These are phyloP conservation scores for Phytophthora litchii DNA, from an alignment of 352 stramenopile species.

Conservation along the genomic window DNA sequence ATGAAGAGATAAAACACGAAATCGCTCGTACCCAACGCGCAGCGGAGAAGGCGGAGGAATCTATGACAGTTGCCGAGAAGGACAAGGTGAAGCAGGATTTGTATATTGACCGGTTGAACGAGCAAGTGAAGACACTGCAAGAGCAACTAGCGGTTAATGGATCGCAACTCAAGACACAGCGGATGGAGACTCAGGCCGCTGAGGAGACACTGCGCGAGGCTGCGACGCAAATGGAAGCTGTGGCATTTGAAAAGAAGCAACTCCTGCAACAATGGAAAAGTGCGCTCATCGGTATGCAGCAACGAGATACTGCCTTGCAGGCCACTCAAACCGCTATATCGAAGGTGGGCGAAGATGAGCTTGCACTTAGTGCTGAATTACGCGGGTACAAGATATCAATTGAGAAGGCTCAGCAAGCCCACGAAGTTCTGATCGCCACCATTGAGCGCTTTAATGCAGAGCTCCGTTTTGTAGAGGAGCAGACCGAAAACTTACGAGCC, in stretches of 20 bases:
- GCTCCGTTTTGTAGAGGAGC: constrained; percentile 76
- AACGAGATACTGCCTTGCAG: constrained; percentile 92
- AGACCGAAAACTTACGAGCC: constrained; percentile 53
- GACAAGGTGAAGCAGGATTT: constrained; percentile 94
- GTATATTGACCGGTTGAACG: constrained; percentile 93
- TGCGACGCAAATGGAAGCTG: constrained; percentile 89
- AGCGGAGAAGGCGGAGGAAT: constrained; percentile 95
- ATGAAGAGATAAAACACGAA: constrained; percentile 95
- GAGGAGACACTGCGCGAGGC: constrained; percentile 90
- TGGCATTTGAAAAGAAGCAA: constrained; percentile 96
- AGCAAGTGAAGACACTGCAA: constrained; percentile 89
- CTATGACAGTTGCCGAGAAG: constrained; percentile 93
- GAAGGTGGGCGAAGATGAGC: constrained; percentile 79
- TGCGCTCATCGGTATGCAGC: constrained; percentile 90
- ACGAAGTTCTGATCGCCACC: constrained; percentile 86
- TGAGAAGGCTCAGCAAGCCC: constrained; percentile 74
- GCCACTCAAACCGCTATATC: constrained; percentile 89
- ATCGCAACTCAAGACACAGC: constrained; percentile 86
- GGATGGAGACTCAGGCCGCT: constrained; percentile 85
- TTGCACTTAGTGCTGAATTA: constrained; percentile 86
- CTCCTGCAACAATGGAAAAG: constrained; percentile 96
- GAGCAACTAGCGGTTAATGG: constrained; percentile 85
- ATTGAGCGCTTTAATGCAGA: constrained; percentile 88
- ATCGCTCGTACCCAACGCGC: constrained; percentile 91
- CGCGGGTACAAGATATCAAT: constrained; percentile 89